Conservation (phyloP, 2,329 filamentous ascomycete genomes). For the Monosporascus ibericus region DNA sequence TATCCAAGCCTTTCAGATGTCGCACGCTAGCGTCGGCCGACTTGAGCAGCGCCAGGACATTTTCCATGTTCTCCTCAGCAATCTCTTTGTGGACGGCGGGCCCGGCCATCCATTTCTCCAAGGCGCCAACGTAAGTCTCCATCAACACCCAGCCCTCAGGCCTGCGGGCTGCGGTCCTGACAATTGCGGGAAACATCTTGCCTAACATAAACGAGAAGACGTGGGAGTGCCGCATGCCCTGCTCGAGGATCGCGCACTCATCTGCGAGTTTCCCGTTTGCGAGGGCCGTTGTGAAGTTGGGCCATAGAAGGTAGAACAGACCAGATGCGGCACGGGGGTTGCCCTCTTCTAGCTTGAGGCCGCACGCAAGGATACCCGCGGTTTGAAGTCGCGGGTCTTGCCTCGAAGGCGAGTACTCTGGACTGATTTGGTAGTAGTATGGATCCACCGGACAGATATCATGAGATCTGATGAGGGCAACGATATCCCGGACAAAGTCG, state of each 20-base stretch:
- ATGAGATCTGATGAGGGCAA: constrained; percentile 49
- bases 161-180: constrained; percentile 31
- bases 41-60: constrained; percentile 28
- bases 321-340: constrained; percentile 40
- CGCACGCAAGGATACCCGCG: constrained; percentile 50
- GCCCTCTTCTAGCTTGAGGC: constrained; percentile 46
- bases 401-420: constrained; percentile 48
- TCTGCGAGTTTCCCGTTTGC: constrained; percentile 41
- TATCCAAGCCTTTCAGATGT: constrained; percentile 14
- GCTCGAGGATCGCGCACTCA: constrained; percentile 39
- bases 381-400: constrained; percentile 52
- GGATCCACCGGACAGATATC: constrained; percentile 48
- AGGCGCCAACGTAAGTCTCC: constrained; percentile 42
- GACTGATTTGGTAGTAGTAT: constrained; percentile 52
- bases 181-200: constrained; percentile 49
- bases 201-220: constrained; percentile 43
- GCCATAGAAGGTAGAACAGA: constrained; percentile 52
- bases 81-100: constrained; percentile 32
- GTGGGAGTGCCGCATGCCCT: constrained; percentile 40
- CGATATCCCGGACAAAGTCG: constrained; percentile 44
- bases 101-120: constrained; percentile 30
- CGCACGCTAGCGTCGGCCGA: constrained; percentile 22
- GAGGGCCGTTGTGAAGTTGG: constrained; percentile 51
- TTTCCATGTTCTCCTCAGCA: constrained; percentile 24
- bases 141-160: constrained; percentile 40